Conservation (phyloP, 2,329 filamentous ascomycete genomes). For the Botrytis fragariae region DNA sequence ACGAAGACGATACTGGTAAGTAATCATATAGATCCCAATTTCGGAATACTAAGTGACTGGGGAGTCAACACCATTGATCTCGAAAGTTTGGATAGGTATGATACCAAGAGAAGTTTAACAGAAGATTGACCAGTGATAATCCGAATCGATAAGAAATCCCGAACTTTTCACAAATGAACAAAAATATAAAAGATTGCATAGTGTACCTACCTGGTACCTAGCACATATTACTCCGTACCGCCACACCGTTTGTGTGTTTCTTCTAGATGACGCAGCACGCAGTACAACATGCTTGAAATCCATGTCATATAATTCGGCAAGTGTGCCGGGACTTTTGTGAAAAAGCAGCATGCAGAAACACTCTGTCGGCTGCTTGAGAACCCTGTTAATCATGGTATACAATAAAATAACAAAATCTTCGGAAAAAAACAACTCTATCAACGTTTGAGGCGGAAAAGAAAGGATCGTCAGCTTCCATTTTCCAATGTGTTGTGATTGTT, state of each 20-base stretch:
- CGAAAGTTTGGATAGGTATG: not conserved
- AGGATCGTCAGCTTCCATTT: conserved; percentile 1
- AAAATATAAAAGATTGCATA: not conserved
- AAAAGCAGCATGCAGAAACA: conserved; percentile 20
- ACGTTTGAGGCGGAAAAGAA: not conserved
- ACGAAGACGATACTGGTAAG: not conserved
- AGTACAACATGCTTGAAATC: conserved; percentile 12
- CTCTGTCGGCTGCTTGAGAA: conserved; percentile 5
- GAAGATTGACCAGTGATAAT: not conserved
- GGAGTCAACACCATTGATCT: not conserved
- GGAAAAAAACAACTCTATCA: not conserved
- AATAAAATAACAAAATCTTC: not conserved
- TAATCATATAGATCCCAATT: not conserved
- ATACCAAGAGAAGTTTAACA: not conserved
- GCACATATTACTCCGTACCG: conserved; percentile 10
- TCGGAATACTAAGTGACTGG: not conserved
- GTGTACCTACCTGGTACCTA: not conserved
- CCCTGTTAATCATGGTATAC: not conserved
- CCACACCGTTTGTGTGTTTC: conserved; percentile 20
- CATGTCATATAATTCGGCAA: conserved; percentile 19
- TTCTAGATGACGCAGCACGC: conserved; percentile 20
- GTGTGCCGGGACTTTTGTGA: conserved; percentile 10
- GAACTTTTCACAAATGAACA: not conserved
- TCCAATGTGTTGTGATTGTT: not conserved
- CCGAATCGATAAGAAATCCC: not conserved